Conservation (phyloP, 2,329 filamentous ascomycete species). For the Penicillium sp. region DNA sequence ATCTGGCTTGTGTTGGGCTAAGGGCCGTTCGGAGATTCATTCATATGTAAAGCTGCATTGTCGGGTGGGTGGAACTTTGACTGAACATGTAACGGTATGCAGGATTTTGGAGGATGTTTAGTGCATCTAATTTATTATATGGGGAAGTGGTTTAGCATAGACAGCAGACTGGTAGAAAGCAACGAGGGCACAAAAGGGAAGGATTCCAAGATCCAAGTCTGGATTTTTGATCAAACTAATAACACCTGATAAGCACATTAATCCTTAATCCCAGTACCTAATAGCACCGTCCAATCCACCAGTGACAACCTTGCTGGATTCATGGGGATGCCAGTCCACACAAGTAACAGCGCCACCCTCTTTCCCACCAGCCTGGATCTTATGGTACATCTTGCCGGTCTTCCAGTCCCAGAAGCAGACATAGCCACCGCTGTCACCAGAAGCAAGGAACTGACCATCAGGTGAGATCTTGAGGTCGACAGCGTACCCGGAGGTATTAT, state of each 20-base stretch:
- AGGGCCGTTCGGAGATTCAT: constrained; percentile 1
- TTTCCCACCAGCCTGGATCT: constrained; percentile 68
- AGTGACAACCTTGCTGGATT: constrained; percentile 89
- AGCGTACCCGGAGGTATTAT: constrained; percentile 92
- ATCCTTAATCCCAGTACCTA: constrained; percentile 83
- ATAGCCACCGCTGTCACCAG: constrained; percentile 82
- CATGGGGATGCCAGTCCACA: constrained; percentile 94
- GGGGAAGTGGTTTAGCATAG: neutral
- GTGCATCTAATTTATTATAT: neutral
- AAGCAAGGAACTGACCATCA: constrained; percentile 86
- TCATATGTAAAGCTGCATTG: neutral
- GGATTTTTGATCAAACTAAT: constrained; percentile 5
- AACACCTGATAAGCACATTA: constrained; percentile 1
- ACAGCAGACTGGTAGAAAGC: neutral
- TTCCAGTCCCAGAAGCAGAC: constrained; percentile 99
- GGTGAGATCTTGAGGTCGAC: constrained; percentile 86
- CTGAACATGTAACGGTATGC: neutral
- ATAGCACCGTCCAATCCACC: constrained; percentile 86
- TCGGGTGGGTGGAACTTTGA: neutral
- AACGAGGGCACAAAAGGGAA: neutral
- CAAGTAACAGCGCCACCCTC: constrained; percentile 80
- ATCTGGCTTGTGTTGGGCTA: constrained; percentile 16
- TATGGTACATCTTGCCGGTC: constrained; percentile 98
- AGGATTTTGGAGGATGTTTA: neutral
- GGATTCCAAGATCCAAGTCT: neutral